Conservation (phyloP, 2,329 filamentous ascomycete species). For the Tolypocladium amazonense region DNA sequence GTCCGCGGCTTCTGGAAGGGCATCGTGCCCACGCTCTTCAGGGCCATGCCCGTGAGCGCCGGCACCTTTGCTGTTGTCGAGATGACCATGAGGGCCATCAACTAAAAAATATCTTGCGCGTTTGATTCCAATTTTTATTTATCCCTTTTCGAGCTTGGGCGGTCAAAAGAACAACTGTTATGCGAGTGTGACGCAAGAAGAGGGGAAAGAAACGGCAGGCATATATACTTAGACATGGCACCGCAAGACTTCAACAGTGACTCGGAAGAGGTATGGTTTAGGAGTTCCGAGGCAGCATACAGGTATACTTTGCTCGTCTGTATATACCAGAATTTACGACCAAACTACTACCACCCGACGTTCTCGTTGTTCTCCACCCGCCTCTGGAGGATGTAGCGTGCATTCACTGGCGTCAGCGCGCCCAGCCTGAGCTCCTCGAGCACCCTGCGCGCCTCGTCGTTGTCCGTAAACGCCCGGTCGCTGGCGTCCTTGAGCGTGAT, state of each 20-base stretch:
- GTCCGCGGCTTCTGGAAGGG: conserved; percentile 88
- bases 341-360: conserved; percentile 20
- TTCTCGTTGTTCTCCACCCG: conserved; percentile 52
- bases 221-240: background rate
- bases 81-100: conserved; percentile 53
- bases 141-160: background rate
- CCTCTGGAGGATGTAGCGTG: conserved; percentile 54
- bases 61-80: conserved; percentile 90
- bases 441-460: conserved; percentile 45
- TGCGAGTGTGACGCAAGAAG: background rate
- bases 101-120: conserved; percentile 12
- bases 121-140: background rate
- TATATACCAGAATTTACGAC: background rate
- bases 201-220: background rate
- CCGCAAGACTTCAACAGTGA: background rate
- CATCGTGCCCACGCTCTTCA: conserved; percentile 77
- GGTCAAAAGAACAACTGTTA: background rate
- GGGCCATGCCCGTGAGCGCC: conserved; percentile 94
- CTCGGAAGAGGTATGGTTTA: background rate
- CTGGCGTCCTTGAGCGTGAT: conserved; percentile 42
- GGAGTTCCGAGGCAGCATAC: background rate
- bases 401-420: conserved; percentile 51
- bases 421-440: conserved; percentile 52
- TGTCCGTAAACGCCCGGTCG: conserved; percentile 46
- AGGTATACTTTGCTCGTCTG: background rate